These are phyloP conservation scores for Debaryomyces psychrophilus DNA, from an alignment of 1,139 yeast species.

Conservation along the genomic window DNA sequence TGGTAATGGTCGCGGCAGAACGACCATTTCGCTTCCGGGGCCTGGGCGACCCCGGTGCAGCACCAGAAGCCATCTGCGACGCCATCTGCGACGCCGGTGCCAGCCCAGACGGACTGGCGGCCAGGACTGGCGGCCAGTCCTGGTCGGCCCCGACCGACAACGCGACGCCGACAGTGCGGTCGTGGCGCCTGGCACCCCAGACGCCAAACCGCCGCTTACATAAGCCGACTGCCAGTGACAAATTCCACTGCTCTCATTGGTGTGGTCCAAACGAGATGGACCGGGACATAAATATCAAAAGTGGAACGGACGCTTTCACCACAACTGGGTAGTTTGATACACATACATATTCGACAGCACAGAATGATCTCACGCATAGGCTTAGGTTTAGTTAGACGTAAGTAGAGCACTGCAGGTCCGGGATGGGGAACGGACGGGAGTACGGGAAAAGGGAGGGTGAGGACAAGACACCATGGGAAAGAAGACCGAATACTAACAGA, in stretches of 20 bases:
- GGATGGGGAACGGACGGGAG: background rate
- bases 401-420: slow-evolving; percentile 14
- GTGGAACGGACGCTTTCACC: background rate
- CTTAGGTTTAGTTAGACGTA: slow-evolving; percentile 25
- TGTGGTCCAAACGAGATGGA: background rate
- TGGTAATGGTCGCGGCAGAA: too few relatives aligned
- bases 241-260: slow-evolving; percentile 7
- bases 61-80: background rate
- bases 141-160: too few relatives aligned
- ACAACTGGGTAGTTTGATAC: background rate
- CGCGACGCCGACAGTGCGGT: background rate
- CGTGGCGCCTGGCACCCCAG: background rate
- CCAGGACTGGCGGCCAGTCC: too few relatives aligned
- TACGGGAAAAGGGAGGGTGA: background rate
- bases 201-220: background rate
- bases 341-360: slow-evolving; percentile 4
- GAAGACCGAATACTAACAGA: slow-evolving; percentile 7
- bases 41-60: background rate
- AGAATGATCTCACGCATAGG: slow-evolving; percentile 27
- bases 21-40: too few relatives aligned
- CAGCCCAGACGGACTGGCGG: background rate
- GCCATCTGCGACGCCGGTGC: background rate
- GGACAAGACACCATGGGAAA: background rate
- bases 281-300: slow-evolving; percentile 7
- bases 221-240: slow-evolving; percentile 2